These are phyloP conservation scores for Xylaria cubensis DNA, from an alignment of 495 filamentous ascomycete genomes.

Conservation along the genomic window DNA sequence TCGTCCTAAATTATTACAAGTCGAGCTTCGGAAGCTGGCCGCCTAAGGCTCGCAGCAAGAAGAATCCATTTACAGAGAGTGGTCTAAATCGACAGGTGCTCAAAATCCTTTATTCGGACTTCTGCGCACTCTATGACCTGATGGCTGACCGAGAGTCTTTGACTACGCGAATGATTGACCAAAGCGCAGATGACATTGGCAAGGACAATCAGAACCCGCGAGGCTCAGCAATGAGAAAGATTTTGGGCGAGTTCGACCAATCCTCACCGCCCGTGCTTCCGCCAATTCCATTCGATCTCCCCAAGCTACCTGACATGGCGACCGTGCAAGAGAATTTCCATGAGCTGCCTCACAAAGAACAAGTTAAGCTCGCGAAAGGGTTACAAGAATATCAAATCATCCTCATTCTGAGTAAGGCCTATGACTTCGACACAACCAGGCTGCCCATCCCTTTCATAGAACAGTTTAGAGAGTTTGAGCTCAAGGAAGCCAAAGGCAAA, in stretches of 20 bases:
- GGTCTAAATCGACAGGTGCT: slow-evolving; percentile 87
- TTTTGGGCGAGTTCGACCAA: slow-evolving; percentile 86
- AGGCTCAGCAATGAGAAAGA: slow-evolving; percentile 65
- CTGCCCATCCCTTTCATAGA: slow-evolving; percentile 71
- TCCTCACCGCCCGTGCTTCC: slow-evolving; percentile 87
- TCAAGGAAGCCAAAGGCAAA: slow-evolving; percentile 73
- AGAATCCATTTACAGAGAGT: slow-evolving; percentile 83
- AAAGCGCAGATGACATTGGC: slow-evolving; percentile 44
- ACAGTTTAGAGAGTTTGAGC: slow-evolving; percentile 83
- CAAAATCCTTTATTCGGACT: slow-evolving; percentile 82
- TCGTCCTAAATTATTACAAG: slow-evolving; percentile 79
- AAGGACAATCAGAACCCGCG: slow-evolving; percentile 51
- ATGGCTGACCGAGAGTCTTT: slow-evolving; percentile 76
- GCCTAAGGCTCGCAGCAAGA: slow-evolving; percentile 88
- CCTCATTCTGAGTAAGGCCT: slow-evolving; percentile 73
- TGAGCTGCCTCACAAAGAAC: slow-evolving; percentile 70
- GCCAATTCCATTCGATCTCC: slow-evolving; percentile 89
- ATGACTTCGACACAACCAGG: slow-evolving; percentile 71
- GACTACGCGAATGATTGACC: slow-evolving; percentile 64
- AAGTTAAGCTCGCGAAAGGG: slow-evolving; percentile 67
- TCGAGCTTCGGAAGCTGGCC: slow-evolving; percentile 90
- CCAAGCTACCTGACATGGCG: slow-evolving; percentile 74
- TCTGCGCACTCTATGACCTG: slow-evolving; percentile 86
- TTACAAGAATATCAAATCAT: slow-evolving; percentile 80
- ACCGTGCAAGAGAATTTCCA: slow-evolving; percentile 65